These are phyloP conservation scores for Yarrowia sp. DNA, from an alignment of 805 yeast species.

Conservation along the genomic window DNA sequence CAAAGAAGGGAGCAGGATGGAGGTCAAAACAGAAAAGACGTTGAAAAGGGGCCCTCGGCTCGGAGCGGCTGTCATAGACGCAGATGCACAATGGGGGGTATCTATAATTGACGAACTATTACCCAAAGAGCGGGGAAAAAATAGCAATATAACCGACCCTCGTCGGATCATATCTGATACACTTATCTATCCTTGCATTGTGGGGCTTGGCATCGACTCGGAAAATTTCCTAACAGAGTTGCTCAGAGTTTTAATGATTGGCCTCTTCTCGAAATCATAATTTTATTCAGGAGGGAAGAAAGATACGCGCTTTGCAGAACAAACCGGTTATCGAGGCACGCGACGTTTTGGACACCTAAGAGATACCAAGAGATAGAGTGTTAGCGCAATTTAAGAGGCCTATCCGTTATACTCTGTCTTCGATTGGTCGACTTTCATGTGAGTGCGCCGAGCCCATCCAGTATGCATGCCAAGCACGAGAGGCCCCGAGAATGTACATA, in stretches of 20 bases:
- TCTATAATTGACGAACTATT: neutral
- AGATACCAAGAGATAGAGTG: neutral
- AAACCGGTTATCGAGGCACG: conserved; percentile 3
- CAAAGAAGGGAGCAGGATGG: neutral
- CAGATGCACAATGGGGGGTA: neutral
- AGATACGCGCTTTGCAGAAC: neutral
- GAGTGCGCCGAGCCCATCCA: conserved; percentile 1
- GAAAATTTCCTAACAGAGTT: conserved; percentile 19
- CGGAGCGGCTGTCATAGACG: too few species aligned
- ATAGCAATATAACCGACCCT: neutral
- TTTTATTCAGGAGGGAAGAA: neutral
- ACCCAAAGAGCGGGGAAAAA: neutral
- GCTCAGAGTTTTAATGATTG: conserved; percentile 1
- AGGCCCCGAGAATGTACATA: neutral
- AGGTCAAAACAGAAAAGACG: neutral
- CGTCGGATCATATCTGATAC: conserved; percentile 3
- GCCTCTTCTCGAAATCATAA: neutral
- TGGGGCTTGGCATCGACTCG: conserved; percentile 4
- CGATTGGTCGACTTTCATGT: neutral
- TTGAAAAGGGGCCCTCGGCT: neutral
- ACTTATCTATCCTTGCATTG: conserved; percentile 8
- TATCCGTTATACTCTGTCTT: neutral
- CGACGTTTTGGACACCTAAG: neutral
- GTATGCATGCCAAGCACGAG: neutral
- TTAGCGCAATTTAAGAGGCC: neutral